Evolutionary conservation across 345 rosid species (phyloP), one percentile per base, ranked within the genome.

Genomic region (Odontarrhena argentea): DNA sequence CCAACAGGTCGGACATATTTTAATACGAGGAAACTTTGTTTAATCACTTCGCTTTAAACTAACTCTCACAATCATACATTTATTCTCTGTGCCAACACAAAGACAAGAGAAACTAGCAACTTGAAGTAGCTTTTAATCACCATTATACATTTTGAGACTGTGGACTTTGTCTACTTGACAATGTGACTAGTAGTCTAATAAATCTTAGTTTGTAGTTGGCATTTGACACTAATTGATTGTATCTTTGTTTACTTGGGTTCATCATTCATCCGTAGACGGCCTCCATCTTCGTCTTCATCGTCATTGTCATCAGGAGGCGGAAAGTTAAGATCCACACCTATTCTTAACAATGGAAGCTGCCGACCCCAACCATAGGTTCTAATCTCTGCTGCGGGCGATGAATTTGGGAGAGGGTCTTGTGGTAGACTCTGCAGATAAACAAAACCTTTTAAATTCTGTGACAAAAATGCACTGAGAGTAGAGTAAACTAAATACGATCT

Each of bases 1-100:
- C 51, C 41, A 26, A 26, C 63, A 50, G 63, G 63, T 70, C 44
- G 63, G 42, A 37, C 43, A 37, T 38, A 40, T 40, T 40, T 40
- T 40, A 10, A 40, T 40, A 10, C 10, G n/a, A 40, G 3, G 10
- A 40, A 2, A 8, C 11, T 38, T 8, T 9, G 42, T 38, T 9
- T 38, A 38, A 3, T 28, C 32, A 28, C 5, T 18, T 28, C 32
- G 5, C 32, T 18, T 28, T 28, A 28, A 28, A 28, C 32, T 28
- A 28, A 28, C 32, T 28, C 4, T 28, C 32, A 28, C 32, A 2
- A 28, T 28, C 32, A 28, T 28, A 28, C 3, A 28, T 2, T 28
- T 3, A 36, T 36, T 36, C 40, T 6, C 8, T 36, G 40, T 36
- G 8, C 40, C 40, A 36, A 36, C 8, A 36, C 40, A 36, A 36